Percentiles rank a stretch among this genome's conserved stretches.
phyloP scores from a whole-genome alignment of 176 grass and related monocot species.

The Oryza australiensis region DNA sequence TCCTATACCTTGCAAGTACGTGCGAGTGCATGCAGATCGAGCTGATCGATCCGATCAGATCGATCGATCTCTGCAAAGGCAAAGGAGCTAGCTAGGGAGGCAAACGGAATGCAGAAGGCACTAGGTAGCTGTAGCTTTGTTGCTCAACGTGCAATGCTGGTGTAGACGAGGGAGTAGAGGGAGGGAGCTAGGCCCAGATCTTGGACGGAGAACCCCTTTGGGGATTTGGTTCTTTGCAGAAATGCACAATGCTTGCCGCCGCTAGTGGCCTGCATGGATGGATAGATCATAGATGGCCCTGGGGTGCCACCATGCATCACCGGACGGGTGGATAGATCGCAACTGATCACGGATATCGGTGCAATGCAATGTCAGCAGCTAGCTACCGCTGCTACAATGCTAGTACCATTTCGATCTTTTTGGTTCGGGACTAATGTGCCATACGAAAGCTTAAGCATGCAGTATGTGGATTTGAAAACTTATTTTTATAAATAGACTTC shows the following conservation, averaged over 20 bases:
- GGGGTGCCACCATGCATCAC: neutral
- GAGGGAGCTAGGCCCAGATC: slow-evolving; percentile 12
- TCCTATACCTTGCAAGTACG: neutral
- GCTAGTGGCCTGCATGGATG: neutral
- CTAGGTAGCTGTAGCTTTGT: neutral
- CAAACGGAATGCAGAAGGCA: neutral
- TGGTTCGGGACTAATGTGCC: neutral
- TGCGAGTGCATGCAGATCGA: neutral
- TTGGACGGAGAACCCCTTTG: slow-evolving; percentile 22
- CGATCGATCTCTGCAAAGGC: neutral
- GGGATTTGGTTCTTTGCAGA: slow-evolving; percentile 31
- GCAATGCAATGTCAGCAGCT: neutral
- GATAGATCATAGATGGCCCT: neutral
- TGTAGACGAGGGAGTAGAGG: neutral
- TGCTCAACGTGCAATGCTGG: neutral
- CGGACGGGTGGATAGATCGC: neutral
- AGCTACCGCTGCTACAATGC: neutral
- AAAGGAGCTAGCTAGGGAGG: too few relatives aligned
- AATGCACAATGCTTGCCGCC: neutral
- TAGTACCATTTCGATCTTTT: neutral
- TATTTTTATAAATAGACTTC: too few relatives aligned
- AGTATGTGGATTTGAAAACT: too few relatives aligned
- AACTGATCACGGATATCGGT: neutral
- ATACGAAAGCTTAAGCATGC: neutral
- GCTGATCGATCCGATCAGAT: neutral